Base-by-base conservation (phyloP, 192 early-diverging fungal species). In the Borealophlyctis nickersoniae region DNA sequence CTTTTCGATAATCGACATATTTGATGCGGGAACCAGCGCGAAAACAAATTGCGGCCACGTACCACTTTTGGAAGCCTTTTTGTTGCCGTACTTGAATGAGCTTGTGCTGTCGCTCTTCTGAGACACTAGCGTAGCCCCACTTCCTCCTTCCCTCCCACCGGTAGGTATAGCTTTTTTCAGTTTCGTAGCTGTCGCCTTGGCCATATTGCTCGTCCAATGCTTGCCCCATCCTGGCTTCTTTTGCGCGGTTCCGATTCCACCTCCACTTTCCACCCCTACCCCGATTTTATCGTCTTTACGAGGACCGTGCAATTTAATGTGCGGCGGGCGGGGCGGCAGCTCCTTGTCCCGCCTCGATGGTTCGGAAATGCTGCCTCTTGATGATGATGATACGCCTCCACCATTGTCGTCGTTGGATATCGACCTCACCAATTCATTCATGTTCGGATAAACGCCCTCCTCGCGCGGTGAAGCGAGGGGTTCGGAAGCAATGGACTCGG, bases 361-460 rank as follows among this genome's bases (percentile, higher is more conserved):
- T n/a, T n/a, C n/a, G n/a, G n/a, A n/a, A n/a, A n/a, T n/a, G n/a
- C n/a, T n/a, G n/a, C n/a, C n/a, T n/a, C n/a, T n/a, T n/a, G n/a
- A n/a, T n/a, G n/a, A n/a, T n/a, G n/a, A n/a, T n/a, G n/a, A n/a
- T n/a, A n/a, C n/a, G n/a, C n/a, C n/a, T n/a, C n/a, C n/a, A n/a
- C n/a, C n/a, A n/a, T n/a, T n/a, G 16, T 69, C 65, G 22, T 52
- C 53, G 19, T 27, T 54, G 2, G 55, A 72, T 16, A 70, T 34
- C 36, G 49, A 52, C 13, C 51, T 22, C 3, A 28, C 59, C 56
- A 69, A 27, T 35, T 72, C 60, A 24, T 63, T 48, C 58, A 72
- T 57, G 16, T 52, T 50, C 11, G 69, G 49, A 28, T 34, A 52
- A 39, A 13, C 23, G 16, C 16, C 61, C 34, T 26, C 27, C 1